Conservation (phyloP, 441 rosid genomes). For the Jatropha podagrica region DNA sequence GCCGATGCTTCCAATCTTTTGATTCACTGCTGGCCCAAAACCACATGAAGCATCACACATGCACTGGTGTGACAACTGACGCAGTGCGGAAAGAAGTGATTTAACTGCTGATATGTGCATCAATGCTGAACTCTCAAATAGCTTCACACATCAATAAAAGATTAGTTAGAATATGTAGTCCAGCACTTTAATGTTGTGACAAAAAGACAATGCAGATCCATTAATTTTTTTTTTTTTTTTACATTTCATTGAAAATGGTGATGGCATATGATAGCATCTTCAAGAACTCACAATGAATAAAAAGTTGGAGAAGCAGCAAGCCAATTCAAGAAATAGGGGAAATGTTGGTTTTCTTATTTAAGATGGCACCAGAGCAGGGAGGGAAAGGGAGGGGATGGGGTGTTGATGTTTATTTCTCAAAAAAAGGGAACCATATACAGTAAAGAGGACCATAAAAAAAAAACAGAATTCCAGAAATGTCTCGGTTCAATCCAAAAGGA, state of each 20-base stretch:
- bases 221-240: not conserved
- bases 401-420: not conserved
- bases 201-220: not conserved
- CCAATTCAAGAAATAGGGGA: not conserved
- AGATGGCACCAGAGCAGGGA: too few species aligned
- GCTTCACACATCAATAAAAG: slow-evolving; percentile 52
- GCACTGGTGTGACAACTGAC: slow-evolving; percentile 84
- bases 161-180: slow-evolving; percentile 35
- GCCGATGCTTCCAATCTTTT: slow-evolving; percentile 77
- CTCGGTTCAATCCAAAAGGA: slow-evolving; percentile 1
- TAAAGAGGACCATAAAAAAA: not conserved
- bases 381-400: not conserved
- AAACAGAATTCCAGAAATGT: not conserved
- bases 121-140: slow-evolving; percentile 98
- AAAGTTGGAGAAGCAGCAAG: not conserved
- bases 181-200: slow-evolving; percentile 22
- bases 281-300: not conserved
- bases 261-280: not conserved
- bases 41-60: slow-evolving; percentile 72
- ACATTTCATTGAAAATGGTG: not conserved
- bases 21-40: slow-evolving; percentile 73
- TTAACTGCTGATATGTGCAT: slow-evolving; percentile 97
- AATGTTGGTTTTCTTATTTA: not conserved
- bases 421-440: not conserved
- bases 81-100: slow-evolving; percentile 92